phyloP scores from a whole-genome alignment of 257 asterid species.

The Nicotiana knightiana region DNA sequence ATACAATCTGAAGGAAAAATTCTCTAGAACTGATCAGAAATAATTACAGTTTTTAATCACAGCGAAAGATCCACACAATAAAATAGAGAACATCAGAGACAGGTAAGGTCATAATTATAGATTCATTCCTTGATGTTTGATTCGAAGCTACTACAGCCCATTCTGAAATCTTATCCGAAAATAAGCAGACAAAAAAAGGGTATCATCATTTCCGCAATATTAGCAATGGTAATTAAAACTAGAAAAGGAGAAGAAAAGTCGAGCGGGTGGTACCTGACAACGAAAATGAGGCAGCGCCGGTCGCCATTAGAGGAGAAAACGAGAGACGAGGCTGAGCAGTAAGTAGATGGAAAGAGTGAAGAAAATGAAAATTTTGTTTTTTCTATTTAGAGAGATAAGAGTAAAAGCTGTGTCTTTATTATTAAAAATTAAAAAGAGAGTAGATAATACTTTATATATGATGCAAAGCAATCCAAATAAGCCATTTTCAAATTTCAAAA shows the following conservation, averaged over 20 bases:
- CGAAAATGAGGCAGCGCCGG: constrained; percentile 36
- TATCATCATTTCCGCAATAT: neutral
- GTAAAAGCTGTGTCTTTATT: neutral
- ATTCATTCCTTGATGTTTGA: neutral
- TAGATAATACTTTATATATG: neutral
- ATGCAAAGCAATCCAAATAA: neutral
- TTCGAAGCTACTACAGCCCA: neutral
- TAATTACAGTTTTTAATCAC: neutral
- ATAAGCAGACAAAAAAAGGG: neutral
- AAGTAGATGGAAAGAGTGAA: neutral
- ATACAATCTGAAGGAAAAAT: no score
- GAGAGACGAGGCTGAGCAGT: constrained; percentile 3
- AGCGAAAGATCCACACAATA: neutral
- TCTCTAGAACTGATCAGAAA: no score
- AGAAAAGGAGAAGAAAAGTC: neutral
- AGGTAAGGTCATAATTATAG: neutral
- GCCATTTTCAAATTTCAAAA: no score
- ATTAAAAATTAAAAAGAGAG: no score
- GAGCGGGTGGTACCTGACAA: constrained; percentile 31
- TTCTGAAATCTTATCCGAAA: constrained; percentile 3
- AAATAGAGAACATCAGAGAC: neutral
- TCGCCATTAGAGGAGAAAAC: constrained; percentile 40
- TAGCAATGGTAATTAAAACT: neutral
- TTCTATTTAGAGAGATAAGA: neutral
- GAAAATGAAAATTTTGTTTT: neutral